Evolutionary conservation across 805 yeast genomes (phyloP), one percentile per base, ranked within the genome.

Genomic region (Schwanniomyces yamadae): DNA sequence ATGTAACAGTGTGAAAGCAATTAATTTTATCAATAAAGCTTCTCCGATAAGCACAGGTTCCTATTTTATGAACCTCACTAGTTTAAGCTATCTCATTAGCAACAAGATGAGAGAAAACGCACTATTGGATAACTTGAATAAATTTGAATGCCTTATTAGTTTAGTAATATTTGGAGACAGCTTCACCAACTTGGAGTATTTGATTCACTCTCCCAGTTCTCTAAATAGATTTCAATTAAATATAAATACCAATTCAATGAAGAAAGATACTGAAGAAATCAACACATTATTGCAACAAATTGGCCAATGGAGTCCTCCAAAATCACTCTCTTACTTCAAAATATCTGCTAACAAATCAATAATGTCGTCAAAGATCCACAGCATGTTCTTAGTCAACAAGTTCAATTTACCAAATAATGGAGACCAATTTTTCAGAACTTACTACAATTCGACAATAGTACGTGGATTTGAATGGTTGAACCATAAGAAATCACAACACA

Each of bases 301-400:
- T n/a, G n/a, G n/a, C n/a, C n/a, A n/a, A n/a, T n/a, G n/a, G n/a
- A n/a, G n/a, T n/a, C n/a, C n/a, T n/a, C n/a, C n/a, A n/a, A n/a
- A n/a, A n/a, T n/a, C n/a, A n/a, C n/a, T n/a, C n/a, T n/a, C 27
- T 23, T 27, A 34, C 28, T 30, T 39, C 18, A 33, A 30, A 15
- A 34, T 39, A 6, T 35, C 25, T 5, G 23, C 34, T 5, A 20
- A 31, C 13, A 34, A 31, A 16, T 36, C 39, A 25, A 34, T 39
- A 11, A 31, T 39, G 36, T 31, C 29, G 27, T 30, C 33, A 6
- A 31, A 32, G 24, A 23, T 35, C 23, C 42, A 34, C 23, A 35
- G 37, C 15, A 23, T 23, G 6, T 31, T 39, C 26, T 19, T 33
- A 6, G 16, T 28, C 29, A 23, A 15, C 16, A n/a, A 17, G 13